phyloP scores from a whole-genome alignment of 257 asterid species.

The Cruciata laevipes region DNA sequence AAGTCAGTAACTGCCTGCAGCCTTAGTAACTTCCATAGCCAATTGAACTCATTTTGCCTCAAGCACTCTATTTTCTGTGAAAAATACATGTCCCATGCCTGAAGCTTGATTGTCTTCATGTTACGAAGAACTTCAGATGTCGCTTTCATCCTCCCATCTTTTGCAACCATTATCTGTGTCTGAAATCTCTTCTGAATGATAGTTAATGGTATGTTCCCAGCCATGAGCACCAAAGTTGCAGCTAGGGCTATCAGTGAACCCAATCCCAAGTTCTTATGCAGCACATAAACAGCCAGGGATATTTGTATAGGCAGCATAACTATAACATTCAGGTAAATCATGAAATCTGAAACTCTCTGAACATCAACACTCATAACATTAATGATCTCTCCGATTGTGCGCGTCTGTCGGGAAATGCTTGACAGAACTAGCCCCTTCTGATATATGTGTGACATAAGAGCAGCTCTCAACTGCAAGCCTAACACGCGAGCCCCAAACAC shows the following conservation, averaged over 20 bases:
- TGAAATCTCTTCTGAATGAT: slow-evolving; percentile 60
- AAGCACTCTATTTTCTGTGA: slow-evolving; percentile 44
- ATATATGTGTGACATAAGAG: slow-evolving; percentile 75
- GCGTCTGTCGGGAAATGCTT: slow-evolving; percentile 74
- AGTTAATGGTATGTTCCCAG: slow-evolving; percentile 71
- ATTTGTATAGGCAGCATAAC: slow-evolving; percentile 92
- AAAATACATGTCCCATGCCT: slow-evolving; percentile 77
- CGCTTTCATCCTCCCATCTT: slow-evolving; percentile 84
- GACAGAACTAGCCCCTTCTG: slow-evolving; percentile 74
- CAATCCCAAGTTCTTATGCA: slow-evolving; percentile 62
- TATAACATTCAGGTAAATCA: slow-evolving; percentile 69
- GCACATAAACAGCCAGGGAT: slow-evolving; percentile 59
- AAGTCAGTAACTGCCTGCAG: slow-evolving; percentile 56
- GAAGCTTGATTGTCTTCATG: slow-evolving; percentile 85
- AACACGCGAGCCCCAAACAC: slow-evolving; percentile 92
- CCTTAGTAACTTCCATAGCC: slow-evolving; percentile 82
- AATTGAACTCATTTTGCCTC: slow-evolving; percentile 52
- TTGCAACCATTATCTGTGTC: slow-evolving; percentile 75
- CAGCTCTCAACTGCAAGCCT: slow-evolving; percentile 75
- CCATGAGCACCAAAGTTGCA: slow-evolving; percentile 59
- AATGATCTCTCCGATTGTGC: slow-evolving; percentile 85
- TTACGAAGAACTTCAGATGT: slow-evolving; percentile 77
- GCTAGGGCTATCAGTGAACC: slow-evolving; percentile 72
- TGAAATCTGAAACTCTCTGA: slow-evolving; percentile 77
- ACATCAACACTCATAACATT: slow-evolving; percentile 89